A percentile compares a stretch with the other conserved stretches of the same genome.
These are phyloP conservation scores for sweet orange (Citrus sinensis) DNA, from an alignment of 345 rosid species.

Conservation along the genomic window DNA sequence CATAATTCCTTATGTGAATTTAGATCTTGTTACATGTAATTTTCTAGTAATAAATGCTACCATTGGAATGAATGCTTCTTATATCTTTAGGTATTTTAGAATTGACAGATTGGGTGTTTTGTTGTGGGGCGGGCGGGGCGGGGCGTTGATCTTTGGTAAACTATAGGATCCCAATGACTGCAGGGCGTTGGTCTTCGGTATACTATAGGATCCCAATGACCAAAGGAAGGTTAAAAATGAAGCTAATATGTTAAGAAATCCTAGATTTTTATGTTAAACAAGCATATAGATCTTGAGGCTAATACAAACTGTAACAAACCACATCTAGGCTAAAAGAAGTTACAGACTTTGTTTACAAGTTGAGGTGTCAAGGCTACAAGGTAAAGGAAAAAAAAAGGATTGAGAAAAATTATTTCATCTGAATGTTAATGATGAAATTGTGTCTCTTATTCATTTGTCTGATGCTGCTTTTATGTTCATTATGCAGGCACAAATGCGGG, in stretches of 20 bases:
- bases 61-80: neutral
- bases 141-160: neutral
- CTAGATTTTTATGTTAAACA: neutral
- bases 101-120: neutral
- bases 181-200: no score
- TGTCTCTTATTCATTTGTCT: neutral
- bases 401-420: neutral
- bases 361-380: neutral
- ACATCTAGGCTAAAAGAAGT: neutral
- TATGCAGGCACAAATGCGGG: constrained; percentile 98
- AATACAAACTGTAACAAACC: neutral
- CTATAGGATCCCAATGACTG: neutral
- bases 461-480: neutral
- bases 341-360: neutral
- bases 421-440: neutral
- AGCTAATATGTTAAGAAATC: neutral
- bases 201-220: neutral
- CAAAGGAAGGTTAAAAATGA: no score
- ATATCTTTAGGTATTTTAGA: neutral
- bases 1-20: neutral
- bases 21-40: neutral
- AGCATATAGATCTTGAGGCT: neutral
- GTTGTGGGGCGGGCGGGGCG: no score
- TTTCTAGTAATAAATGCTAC: neutral
- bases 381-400: neutral